These are phyloP conservation scores for Vaccinium macrocarpon DNA, from an alignment of 148 eudicot genomes.

Conservation along the genomic window DNA sequence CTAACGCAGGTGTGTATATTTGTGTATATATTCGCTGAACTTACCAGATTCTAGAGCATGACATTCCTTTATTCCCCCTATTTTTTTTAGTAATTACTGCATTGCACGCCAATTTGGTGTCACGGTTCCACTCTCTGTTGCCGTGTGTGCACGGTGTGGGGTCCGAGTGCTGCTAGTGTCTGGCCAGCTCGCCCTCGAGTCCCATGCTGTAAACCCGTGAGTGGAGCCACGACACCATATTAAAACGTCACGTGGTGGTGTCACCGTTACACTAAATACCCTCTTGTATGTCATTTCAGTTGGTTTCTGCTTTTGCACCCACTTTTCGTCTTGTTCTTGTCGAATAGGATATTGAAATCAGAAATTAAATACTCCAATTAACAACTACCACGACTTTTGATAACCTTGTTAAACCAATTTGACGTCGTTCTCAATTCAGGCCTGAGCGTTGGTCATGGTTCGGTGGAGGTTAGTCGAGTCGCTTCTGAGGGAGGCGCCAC, in stretches of 20 bases:
- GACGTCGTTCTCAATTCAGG: not conserved
- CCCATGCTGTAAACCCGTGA: too few species aligned
- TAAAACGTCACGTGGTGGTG: too few species aligned
- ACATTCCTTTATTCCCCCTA: not conserved
- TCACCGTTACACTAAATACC: too few species aligned
- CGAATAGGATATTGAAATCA: not conserved
- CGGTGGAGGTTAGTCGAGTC: not conserved
- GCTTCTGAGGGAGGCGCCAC: not conserved
- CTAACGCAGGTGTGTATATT: constrained; percentile 23
- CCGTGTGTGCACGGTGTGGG: too few species aligned
- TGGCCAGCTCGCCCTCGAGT: too few species aligned
- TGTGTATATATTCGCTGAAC: not conserved
- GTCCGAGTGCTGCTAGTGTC: too few species aligned
- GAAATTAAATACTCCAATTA: not conserved
- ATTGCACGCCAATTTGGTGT: too few species aligned
- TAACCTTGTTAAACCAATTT: not conserved
- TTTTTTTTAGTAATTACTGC: not conserved
- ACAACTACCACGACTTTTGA: not conserved
- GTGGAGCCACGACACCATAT: too few species aligned
- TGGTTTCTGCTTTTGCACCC: not conserved
- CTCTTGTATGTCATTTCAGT: not conserved
- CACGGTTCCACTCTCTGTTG: too few species aligned
- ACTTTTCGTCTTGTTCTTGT: not conserved
- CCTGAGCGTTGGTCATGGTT: not conserved
- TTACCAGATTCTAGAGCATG: not conserved